Evolutionary conservation across 495 filamentous ascomycete genomes (phyloP), one percentile per base, ranked within the genome.

Genomic region (Penicillium cosmopolitanum): DNA sequence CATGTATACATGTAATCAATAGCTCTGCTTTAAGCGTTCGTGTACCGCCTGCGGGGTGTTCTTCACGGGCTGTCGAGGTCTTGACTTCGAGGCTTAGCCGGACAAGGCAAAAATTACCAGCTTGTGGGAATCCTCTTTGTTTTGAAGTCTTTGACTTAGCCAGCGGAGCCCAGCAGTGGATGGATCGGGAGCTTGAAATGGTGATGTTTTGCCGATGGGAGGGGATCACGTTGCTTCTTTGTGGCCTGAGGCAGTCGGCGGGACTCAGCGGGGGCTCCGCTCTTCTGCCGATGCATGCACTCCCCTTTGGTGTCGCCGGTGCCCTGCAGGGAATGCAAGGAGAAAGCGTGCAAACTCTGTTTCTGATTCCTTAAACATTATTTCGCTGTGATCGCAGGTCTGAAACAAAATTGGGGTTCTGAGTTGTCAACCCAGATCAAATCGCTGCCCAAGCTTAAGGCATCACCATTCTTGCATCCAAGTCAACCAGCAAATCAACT

Each of bases 1-100:
- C 36, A 13, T 38, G 36, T 18, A 19, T 44, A n/a, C 16, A 21
- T 50, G 47, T 25, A 55, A 52, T 31, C 16, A 51, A 44, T 43
- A 48, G 55, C 51, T 63, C 51, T 43, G 42, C 11, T n/a, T 15
- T 38, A 51, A 42, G 53, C 47, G 28, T 52, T 36, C 34, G 38
- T 25, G 58, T 40, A 51, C 48, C 53, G 42, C 57, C 57, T 54
- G 62, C 54, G 57, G 62, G 62, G 62, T 59, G 61, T 51, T 52
- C 36, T 53, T 5, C 51, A 21, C 46, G 25, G 47, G 19, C 53
- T 40, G 52, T 40, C 5, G 42, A 38, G 55, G 38, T n/a, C 48
- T 38, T 21, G 40, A 16, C 50, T 15, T 51, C 31, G 31, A 52
- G 28, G 55, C 21, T 8, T 11, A 28, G 46, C 18, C 15, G 19